Base-by-base conservation (phyloP, 2,329 filamentous ascomycete genomes). In the Diaporthe caulivora region DNA sequence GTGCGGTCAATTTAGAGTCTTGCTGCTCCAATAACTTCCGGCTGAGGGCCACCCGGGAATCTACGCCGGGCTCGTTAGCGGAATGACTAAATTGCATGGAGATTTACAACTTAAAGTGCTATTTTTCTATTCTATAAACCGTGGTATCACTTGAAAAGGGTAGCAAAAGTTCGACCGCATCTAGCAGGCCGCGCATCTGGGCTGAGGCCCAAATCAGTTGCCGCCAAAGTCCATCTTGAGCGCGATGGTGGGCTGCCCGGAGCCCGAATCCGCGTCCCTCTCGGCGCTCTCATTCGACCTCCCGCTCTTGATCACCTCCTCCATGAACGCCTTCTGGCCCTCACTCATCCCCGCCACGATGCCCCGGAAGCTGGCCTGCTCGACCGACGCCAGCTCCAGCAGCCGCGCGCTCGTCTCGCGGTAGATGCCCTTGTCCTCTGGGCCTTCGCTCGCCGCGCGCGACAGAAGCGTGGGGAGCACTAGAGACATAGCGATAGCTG, bases 181-280 rank as follows among this genome's bases (percentile, higher is more conserved):
- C 44, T 26, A 34, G 62, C 29, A 44, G 42, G 44, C 44, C 13
- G 8, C 26, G n/a, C 29, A 15, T 37, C 11, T 18, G 29, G 37
- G 40, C 11, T 18, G 55, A 17, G 29, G n/a, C 21, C 29, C 11
- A 11, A 18, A 53, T 53, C 44, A 53, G 47, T 53, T 67, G 24
- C 85, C 84, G 7, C 90, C 91, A 88, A 99, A 98, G 82, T 98
- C 89, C 94, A 98, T 97, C 88, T 97, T 97, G 80, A 99, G 83
- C 70, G 95, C 95, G 87, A 99, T 99, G 76, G 87, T 97, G 17
- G 97, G 97, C 82, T 90, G 91, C 37, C 85, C 88, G 73, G 86
- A 84, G 73, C 84, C 86, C 67, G 83, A 83, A 55, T 83, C 79
- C 3, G 75, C 78, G 71, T 80, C 82, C 77, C 85, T 84, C 78